Conservation (phyloP, 2,329 filamentous ascomycete genomes). For the Monilinia aucupariae region DNA sequence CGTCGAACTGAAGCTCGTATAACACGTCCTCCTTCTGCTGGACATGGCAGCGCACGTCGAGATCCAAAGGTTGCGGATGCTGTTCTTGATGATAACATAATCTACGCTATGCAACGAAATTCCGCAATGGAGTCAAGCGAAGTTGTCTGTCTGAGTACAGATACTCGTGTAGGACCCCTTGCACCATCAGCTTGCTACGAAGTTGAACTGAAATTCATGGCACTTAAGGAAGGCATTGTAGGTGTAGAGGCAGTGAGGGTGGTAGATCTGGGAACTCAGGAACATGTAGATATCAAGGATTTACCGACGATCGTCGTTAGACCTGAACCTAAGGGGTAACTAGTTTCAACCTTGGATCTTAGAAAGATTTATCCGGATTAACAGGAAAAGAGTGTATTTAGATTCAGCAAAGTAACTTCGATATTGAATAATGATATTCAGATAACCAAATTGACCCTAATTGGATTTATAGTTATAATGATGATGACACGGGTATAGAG, state of each 20-base stretch:
- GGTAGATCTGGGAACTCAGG: slow-evolving; percentile 66
- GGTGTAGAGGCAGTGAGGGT: slow-evolving; percentile 68
- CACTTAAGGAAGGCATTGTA: slow-evolving; percentile 59
- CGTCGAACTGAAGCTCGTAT: slow-evolving; percentile 49
- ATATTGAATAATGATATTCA: background rate
- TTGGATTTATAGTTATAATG: background rate
- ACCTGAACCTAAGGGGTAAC: slow-evolving; percentile 7
- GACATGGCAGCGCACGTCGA: slow-evolving; percentile 34
- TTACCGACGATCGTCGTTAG: slow-evolving; percentile 61
- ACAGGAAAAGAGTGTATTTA: background rate
- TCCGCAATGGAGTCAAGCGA: slow-evolving; percentile 59
- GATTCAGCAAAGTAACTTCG: background rate
- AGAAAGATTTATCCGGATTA: background rate
- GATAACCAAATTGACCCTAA: background rate
- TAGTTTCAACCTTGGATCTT: background rate
- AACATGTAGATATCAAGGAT: slow-evolving; percentile 72
- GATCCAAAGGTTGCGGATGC: slow-evolving; percentile 51
- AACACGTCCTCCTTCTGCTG: slow-evolving; percentile 45
- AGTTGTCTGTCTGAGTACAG: slow-evolving; percentile 68
- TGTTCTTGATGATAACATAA: slow-evolving; percentile 64
- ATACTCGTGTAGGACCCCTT: slow-evolving; percentile 67
- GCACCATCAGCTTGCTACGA: slow-evolving; percentile 68
- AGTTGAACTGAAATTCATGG: slow-evolving; percentile 66
- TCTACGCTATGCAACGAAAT: slow-evolving; percentile 66
- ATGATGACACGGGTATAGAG: background rate